Base-by-base conservation (phyloP, 169 alveolate genomes). In the Plasmodium chabaudi region DNA sequence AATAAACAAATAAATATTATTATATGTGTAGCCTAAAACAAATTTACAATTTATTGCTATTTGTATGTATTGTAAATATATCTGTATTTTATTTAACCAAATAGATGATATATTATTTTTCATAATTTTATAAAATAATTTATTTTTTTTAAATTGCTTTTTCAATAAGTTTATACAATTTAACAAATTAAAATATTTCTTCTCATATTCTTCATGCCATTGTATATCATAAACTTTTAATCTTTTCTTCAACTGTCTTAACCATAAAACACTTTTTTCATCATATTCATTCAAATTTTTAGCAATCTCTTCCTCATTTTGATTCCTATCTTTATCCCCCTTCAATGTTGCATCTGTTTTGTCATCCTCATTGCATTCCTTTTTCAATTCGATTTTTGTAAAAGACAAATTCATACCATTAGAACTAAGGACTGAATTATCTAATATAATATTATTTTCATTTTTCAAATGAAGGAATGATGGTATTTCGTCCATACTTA, bases 181-280 rank as follows among this genome's bases (percentile, higher is more conserved):
- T 19, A 71, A 68, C 34, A 82, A 67, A 82, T 82, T 56, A 34
- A 82, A 57, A 27, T 82, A 82, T 70, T 67, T 57, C 55, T 82
- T 65, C 15, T 82, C 90, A 61, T 82, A 82, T 25, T 65, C 72
- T 55, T 82, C 90, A 67, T 82, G 82, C 90, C 90, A 82, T 12
- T 82, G 73, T 55, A 82, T 82, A 61, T 82, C 90, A 21, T 82
- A 82, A 23, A 82, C 68, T 67, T 82, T 82, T 57, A 82, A 42
- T 27, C 74, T 82, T 13, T 39, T 42, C 19, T 82, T 82, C 15
- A 82, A 15, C 12, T 55, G 51, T 19, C 55, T 82, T 42, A 82
- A 13, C 72, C 70, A 82, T 9, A 21, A 47, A 27, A 6, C 34
- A 5, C 1, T 39, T 34, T 34, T 34, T 3, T 34, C 42, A 34